Base-by-base conservation (phyloP, 768 basidiomycete species). In the Chiua virens region DNA sequence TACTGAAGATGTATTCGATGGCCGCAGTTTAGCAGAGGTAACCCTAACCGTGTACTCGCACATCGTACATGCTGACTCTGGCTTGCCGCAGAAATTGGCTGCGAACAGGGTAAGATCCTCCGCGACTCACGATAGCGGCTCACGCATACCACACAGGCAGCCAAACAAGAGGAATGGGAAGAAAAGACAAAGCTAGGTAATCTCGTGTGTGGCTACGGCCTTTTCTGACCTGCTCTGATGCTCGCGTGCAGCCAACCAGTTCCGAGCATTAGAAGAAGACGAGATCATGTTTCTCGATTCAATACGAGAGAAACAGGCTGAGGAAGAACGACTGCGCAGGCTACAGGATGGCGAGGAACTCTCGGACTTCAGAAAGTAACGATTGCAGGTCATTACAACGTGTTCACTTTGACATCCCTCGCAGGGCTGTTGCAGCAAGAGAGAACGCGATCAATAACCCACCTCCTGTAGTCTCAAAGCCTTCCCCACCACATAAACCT, bases 121-220 rank as follows among this genome's bases (percentile, higher is more conserved):
- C 47, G 32, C 37, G 6, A 20, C 49, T 40, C 49, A 32, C 44
- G 43, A 18, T 28, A 42, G 28, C 40, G 47, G 40, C 38, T 62
- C 48, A 66, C 28, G 47, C 38, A 49, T 21, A 40, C 39, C 32
- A 3, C 43, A 18, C 57, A 91, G 89, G 82, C 85, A 62, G 89
- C 89, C 57, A 92, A 92, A 68, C 89, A 93, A 71, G 91, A 93
- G 68, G 89, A 93, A 81, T 93, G 89, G 88, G 91, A 93, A 65
- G 88, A 91, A 67, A 88, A 88, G 66, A 89, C 83, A 53, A 92
- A 91, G 67, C 80, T 93, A 71, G 78, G 70, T 71, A 54, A 59
- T 42, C 38, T 50, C 22, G 63, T 53, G n/a, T 17, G 23, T 41
- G 22, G 35, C 40, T 21, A 41, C 38, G 27, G n/a, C 39, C 42